Conservation (phyloP, 495 filamentous ascomycete species). For the Copromyces sp. region DNA sequence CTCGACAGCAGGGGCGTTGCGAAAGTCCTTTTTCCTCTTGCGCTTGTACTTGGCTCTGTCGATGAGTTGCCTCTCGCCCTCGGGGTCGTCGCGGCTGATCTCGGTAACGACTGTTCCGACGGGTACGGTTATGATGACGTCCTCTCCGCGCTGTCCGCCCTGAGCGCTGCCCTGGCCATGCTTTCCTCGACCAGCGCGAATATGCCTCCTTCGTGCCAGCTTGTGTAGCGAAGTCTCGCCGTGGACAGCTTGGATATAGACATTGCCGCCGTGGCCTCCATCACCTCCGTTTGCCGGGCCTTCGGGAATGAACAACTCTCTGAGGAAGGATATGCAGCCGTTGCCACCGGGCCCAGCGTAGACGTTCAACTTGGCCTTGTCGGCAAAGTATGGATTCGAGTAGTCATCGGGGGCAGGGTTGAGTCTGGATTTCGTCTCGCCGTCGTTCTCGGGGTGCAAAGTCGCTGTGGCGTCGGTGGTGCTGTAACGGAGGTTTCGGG, state of each 20-base stretch:
- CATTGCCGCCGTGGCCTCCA: conserved; percentile 78
- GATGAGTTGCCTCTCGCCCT: conserved; percentile 47
- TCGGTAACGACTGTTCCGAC: conserved; percentile 88
- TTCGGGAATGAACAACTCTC: conserved; percentile 75
- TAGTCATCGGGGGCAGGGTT: conserved; percentile 77
- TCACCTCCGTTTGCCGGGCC: conserved; percentile 97
- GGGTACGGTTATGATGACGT: conserved; percentile 81
- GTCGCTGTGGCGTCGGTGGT: conserved; percentile 22
- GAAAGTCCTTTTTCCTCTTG: conserved; percentile 20
- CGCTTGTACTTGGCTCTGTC: conserved; percentile 8
- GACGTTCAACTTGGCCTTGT: conserved; percentile 68
- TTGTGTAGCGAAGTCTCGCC: conserved; percentile 91
- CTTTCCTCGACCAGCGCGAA: conserved; percentile 71
- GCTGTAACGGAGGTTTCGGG: conserved; percentile 12
- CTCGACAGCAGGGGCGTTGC: conserved; percentile 14
- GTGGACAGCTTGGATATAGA: conserved; percentile 89
- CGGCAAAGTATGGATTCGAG: conserved; percentile 68
- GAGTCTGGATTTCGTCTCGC: conserved; percentile 42
- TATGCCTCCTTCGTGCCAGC: conserved; percentile 61
- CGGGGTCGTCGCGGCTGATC: conserved; percentile 64
- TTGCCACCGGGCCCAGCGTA: conserved; percentile 74
- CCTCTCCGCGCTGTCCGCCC: conserved; percentile 72
- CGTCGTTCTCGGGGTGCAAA: conserved; percentile 14
- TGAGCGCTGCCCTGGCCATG: conserved; percentile 77
- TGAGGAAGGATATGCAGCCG: conserved; percentile 86